Conservation (phyloP, 2,329 filamentous ascomycete species). For the Thielaviopsis euricoi region DNA sequence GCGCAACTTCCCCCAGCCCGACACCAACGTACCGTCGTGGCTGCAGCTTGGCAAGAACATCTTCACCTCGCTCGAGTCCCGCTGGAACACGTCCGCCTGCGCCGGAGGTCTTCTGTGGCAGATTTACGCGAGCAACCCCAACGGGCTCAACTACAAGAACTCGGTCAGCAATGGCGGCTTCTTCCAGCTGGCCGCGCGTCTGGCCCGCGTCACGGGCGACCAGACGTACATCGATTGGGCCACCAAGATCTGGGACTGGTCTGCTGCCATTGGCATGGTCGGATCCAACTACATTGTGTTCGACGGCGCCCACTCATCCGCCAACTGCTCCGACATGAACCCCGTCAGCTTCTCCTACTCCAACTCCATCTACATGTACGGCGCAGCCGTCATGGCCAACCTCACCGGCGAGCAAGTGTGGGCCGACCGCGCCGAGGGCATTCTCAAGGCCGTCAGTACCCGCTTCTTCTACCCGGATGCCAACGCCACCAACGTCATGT, state of each 20-base stretch:
- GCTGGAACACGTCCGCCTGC: slow-evolving; percentile 55
- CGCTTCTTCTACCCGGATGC: slow-evolving; percentile 37
- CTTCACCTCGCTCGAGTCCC: slow-evolving; percentile 51
- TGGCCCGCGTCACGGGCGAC: slow-evolving; percentile 54
- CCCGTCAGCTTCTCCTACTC: slow-evolving; percentile 47
- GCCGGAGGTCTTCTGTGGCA: slow-evolving; percentile 66
- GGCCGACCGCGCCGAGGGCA: slow-evolving; percentile 32
- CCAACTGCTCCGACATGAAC: slow-evolving; percentile 37
- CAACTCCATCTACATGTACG: slow-evolving; percentile 48
- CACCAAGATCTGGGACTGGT: slow-evolving; percentile 50
- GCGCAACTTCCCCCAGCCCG: slow-evolving; percentile 46
- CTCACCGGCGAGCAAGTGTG: slow-evolving; percentile 36
- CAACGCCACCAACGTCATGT: slow-evolving; percentile 43
- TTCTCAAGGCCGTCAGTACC: slow-evolving; percentile 32
- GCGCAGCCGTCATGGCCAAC: slow-evolving; percentile 47
- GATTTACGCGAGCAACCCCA: slow-evolving; percentile 56
- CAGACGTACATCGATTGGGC: slow-evolving; percentile 52
- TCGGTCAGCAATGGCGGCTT: slow-evolving; percentile 61
- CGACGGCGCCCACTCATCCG: slow-evolving; percentile 41
- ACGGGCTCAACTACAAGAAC: slow-evolving; percentile 73
- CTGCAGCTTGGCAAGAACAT: slow-evolving; percentile 51
- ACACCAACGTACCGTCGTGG: slow-evolving; percentile 42
- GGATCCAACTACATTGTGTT: slow-evolving; percentile 37
- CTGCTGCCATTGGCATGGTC: slow-evolving; percentile 37
- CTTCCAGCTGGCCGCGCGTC: slow-evolving; percentile 63